Percentiles rank a stretch among this genome's conserved stretches.
Evolutionary conservation across 2,329 filamentous ascomycete species (phyloP).

Genomic region (Aureobasidium sp.): DNA sequence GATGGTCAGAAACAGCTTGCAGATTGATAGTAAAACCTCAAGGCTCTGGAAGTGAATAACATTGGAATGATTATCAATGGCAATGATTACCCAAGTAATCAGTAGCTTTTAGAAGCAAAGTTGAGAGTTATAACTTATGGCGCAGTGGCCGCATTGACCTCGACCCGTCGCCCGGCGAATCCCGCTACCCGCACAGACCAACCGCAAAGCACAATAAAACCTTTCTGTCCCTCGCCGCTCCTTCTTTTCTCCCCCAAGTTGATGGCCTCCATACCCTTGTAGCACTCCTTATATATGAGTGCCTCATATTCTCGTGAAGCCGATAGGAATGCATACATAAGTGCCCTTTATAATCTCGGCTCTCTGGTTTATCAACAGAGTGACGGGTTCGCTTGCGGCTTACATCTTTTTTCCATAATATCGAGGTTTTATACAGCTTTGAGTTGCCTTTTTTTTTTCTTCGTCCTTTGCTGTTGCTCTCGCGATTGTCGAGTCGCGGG

Average conservation of each 20-base stretch:
- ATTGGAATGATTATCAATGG: too few species aligned
- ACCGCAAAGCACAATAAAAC: neutral
- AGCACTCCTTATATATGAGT: neutral
- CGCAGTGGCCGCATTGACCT: too few species aligned
- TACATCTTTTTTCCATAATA: neutral
- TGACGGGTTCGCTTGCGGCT: slow-evolving; percentile 16
- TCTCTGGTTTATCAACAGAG: neutral
- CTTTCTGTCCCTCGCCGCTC: neutral
- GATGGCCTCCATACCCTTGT: slow-evolving; percentile 8
- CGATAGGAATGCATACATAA: slow-evolving; percentile 7
- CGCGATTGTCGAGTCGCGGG: too few species aligned
- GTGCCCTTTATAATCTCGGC: slow-evolving; percentile 14
- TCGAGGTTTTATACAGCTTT: too few species aligned
- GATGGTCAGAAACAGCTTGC: too few species aligned
- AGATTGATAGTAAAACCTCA: too few species aligned
- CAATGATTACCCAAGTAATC: too few species aligned
- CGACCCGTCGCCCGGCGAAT: neutral
- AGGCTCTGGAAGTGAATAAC: too few species aligned
- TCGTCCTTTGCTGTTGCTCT: too few species aligned
- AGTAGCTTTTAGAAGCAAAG: too few species aligned
- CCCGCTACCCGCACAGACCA: neutral
- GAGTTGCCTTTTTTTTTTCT: too few species aligned
- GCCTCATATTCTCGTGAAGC: slow-evolving; percentile 10
- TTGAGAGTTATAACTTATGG: too few species aligned
- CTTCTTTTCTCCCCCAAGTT: neutral